phyloP scores from a whole-genome alignment of 2,329 filamentous ascomycete genomes.

The Nigrograna mackinnonii region DNA sequence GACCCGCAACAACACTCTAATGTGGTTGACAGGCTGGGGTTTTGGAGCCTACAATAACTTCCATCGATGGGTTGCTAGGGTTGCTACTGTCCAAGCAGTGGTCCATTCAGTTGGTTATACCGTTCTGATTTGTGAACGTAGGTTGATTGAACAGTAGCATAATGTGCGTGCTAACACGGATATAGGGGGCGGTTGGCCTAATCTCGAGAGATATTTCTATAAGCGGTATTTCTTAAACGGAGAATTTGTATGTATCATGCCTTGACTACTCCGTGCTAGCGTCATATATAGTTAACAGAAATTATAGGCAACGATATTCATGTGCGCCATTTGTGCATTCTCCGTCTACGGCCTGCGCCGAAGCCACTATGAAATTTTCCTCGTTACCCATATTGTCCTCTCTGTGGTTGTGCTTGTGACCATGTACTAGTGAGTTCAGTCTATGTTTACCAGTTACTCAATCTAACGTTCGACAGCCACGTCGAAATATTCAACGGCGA shows the following conservation, averaged over 20 bases:
- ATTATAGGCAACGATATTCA: slow-evolving; percentile 38
- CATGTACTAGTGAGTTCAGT: slow-evolving; percentile 54
- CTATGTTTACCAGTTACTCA: slow-evolving; percentile 12
- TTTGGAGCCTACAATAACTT: slow-evolving; percentile 70
- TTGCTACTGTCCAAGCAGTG: slow-evolving; percentile 65
- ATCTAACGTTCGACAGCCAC: slow-evolving; percentile 40
- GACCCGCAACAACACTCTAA: slow-evolving; percentile 67
- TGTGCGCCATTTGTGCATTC: slow-evolving; percentile 50
- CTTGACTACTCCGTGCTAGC: too few relatives aligned
- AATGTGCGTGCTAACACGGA: neutral
- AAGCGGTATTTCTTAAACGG: slow-evolving; percentile 57
- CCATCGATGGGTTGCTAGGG: slow-evolving; percentile 67
- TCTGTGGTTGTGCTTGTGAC: slow-evolving; percentile 49
- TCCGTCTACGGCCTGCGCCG: slow-evolving; percentile 58
- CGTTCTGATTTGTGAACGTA: slow-evolving; percentile 43
- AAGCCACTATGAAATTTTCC: slow-evolving; percentile 48
- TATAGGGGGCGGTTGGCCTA: slow-evolving; percentile 38
- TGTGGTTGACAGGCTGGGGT: slow-evolving; percentile 71
- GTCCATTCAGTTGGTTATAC: slow-evolving; percentile 66
- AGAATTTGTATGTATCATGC: slow-evolving; percentile 46
- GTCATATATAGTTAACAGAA: too few relatives aligned
- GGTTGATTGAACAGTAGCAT: slow-evolving; percentile 4
- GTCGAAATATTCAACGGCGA: slow-evolving; percentile 56
- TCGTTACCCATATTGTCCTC: slow-evolving; percentile 50
- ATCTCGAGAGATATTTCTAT: slow-evolving; percentile 41